phyloP scores from a whole-genome alignment of 1,139 yeast species.

The Blastobotrys illinoisensis region DNA sequence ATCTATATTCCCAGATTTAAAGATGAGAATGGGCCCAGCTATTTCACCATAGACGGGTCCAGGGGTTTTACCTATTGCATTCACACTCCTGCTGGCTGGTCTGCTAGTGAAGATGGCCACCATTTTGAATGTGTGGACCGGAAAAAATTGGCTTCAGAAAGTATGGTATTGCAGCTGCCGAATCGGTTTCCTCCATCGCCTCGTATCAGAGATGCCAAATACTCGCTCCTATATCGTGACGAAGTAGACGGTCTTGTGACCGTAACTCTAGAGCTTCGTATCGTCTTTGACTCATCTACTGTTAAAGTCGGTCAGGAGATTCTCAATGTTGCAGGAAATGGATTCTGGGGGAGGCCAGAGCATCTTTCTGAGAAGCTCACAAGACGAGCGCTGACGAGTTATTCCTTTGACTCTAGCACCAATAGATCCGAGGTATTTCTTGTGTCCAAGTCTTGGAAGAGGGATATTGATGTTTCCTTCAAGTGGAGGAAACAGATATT shows the following conservation, averaged over 20 bases:
- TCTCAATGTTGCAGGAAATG: neutral
- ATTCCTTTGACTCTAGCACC: neutral
- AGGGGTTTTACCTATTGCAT: neutral
- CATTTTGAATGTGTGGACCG: neutral
- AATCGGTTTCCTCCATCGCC: neutral
- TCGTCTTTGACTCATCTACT: constrained; percentile 6
- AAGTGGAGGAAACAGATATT: neutral
- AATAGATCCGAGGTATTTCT: neutral
- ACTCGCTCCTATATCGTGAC: neutral
- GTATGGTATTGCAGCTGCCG: neutral
- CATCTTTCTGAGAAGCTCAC: neutral
- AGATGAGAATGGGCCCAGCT: neutral
- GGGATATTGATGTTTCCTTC: neutral
- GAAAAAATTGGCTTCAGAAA: neutral
- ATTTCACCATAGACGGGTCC: neutral
- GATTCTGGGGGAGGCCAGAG: constrained; percentile 3
- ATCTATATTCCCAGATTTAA: constrained; percentile 4
- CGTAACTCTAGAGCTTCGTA: neutral
- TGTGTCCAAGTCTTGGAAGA: neutral
- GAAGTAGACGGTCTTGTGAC: neutral
- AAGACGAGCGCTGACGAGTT: neutral
- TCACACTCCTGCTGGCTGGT: neutral
- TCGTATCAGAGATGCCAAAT: neutral
- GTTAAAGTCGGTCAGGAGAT: constrained; percentile 1
- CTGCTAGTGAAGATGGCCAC: neutral